Base-by-base conservation (phyloP, 2,329 filamentous ascomycete genomes). In the Acrocalymma vagum region DNA sequence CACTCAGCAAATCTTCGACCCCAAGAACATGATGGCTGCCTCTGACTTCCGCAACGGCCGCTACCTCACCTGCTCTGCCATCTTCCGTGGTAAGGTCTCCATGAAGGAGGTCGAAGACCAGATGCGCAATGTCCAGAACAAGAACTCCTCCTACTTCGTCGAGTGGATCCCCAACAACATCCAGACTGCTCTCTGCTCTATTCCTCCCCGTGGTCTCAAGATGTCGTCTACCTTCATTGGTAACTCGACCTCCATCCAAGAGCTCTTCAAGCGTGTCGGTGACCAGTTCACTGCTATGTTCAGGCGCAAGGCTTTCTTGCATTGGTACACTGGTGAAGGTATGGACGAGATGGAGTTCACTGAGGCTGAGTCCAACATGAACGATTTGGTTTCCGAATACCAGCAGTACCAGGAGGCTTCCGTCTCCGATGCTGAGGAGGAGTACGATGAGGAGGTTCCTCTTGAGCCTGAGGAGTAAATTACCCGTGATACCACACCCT, bases 341-440 rank as follows among this genome's bases (percentile, higher is more conserved):
- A 99, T 99, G 94, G 94, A 99, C 79, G 94, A 99, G 87, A 97
- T 99, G 94, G 94, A 99, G 82, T 99, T 99, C 83, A 99, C 94
- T 72, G 94, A 99, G 85, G 94, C 94, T 65, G 94, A 99, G 87
- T 95, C 90, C 79, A 99, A 99, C 84, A 97, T 99, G 94, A 97
- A 99, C 83, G 94, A 99, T 77, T 82, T 99, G 72, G 93, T 99
- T 68, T 95, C 91, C 51, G 94, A 99, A 78, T 99, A 99, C 83
- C 94, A 97, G 85, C 94, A 99, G 79, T 99, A 99, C 86, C 94
- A 99, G 85, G 94, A 99, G 77, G 94, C 94, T 73, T 89, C 90
- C 69, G 85, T 96, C 77, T 95, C 94, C 50, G 94, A 99, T 78
- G 93, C 90, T 65, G 93, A 97, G 79, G 92, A 96, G 79, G 91